Percentiles rank a stretch among this genome's conserved stretches.
These are phyloP conservation scores for Phytophthora vignae DNA, from an alignment of 352 stramenopile genomes.

Conservation along the genomic window DNA sequence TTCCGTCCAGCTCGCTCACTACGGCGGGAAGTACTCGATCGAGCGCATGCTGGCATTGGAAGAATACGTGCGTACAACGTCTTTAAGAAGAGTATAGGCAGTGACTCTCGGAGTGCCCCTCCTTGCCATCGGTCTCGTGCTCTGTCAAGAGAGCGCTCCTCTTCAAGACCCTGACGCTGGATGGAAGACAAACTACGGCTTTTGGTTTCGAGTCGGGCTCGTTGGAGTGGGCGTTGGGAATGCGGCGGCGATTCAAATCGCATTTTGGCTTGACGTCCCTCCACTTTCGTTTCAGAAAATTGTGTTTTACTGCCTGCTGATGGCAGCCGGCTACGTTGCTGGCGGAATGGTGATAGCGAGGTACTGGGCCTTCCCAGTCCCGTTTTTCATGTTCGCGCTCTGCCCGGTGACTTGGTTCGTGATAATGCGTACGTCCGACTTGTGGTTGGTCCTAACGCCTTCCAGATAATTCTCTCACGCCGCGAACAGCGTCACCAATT, in stretches of 20 bases:
- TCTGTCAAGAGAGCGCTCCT: constrained; percentile 30
- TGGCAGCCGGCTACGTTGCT: constrained; percentile 18
- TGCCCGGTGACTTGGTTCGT: constrained; percentile 10
- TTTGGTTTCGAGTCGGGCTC: constrained; percentile 28
- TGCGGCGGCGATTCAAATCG: constrained; percentile 16
- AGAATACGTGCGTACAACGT: constrained; percentile 27
- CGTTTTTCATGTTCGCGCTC: constrained; percentile 31
- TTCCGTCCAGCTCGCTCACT: constrained; percentile 21
- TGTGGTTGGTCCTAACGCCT: constrained; percentile 15
- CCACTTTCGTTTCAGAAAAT: constrained; percentile 19
- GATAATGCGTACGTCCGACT: constrained; percentile 17
- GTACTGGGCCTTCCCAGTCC: constrained; percentile 31
- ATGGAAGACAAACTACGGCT: constrained; percentile 29
- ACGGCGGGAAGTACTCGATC: constrained; percentile 32
- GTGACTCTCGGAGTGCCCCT: constrained; percentile 18
- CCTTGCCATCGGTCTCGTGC: constrained; percentile 15
- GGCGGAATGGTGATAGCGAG: constrained; percentile 17
- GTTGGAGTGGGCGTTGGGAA: constrained; percentile 20
- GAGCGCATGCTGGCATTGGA: constrained; percentile 35
- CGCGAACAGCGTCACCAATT: constrained; percentile 9
- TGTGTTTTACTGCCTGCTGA: constrained; percentile 5
- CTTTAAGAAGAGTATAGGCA: constrained; percentile 17
- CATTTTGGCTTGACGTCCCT: constrained; percentile 24
- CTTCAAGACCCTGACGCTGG: constrained; percentile 28
- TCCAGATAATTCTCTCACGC: constrained; percentile 11